Base-by-base conservation (phyloP, 352 stramenopile genomes). In the Phytophthora crassamura region DNA sequence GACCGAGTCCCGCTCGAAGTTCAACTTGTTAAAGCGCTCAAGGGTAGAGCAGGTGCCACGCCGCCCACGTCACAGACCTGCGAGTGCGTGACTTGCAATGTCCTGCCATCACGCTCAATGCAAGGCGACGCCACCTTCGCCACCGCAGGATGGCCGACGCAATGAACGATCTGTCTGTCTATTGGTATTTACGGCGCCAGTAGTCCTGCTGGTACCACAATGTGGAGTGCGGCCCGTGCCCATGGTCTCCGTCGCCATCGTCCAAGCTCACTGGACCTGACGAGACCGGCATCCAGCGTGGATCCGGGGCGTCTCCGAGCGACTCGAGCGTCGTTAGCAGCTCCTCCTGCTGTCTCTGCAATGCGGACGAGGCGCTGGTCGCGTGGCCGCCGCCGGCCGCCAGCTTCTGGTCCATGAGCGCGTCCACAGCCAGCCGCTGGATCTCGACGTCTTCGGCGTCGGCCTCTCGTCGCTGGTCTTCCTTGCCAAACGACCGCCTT, bases 171-270 rank as follows among this genome's bases (percentile, higher is more conserved):
- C n/a, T n/a, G n/a, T 2, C 1, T 16, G 22, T 49, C 41, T 67
- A 74, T 54, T 75, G 61, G 52, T 86, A 86, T 59, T 86, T 87
- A 36, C 55, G 55, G 10, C 78, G 59, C 78, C 78, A 87, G 46
- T 87, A 87, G 51, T 81, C 64, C 40, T 79, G 74, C 45, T 81
- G 75, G 46, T 87, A 87, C 78, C 78, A 84, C 22, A 74, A 25
- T 9, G 75, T 67, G 22, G 43, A 40, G 30, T 52, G 38, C 35
- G 36, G 50, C 12, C 58, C 50, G 14, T 56, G 50, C 12, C 58
- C 50, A 12, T 56, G 25, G 38, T 40, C 59, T 51, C 28, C 46
- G 5, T 30, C 40, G 25, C 53, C 54, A 14, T 51, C 48, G 34
- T 56, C 38, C 12, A 48, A 22, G 30, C 20, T 52, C 10, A 45